A percentile compares a stretch with the other conserved stretches of the same genome.
phyloP scores from a whole-genome alignment of 75 land plant genomes.

The Pinus taeda region DNA sequence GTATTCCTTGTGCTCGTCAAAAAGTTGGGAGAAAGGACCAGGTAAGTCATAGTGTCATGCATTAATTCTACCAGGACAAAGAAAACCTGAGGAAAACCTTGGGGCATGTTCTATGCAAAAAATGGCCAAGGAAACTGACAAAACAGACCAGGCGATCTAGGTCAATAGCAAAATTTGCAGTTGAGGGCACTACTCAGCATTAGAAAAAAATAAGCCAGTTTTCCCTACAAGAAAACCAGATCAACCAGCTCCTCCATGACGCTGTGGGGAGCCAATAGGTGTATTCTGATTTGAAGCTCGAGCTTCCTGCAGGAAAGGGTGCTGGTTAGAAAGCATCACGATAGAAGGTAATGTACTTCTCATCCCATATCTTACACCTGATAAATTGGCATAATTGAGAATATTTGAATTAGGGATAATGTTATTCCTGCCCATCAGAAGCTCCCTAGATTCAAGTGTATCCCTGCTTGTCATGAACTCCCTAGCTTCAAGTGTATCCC shows the following conservation, averaged over 20 bases:
- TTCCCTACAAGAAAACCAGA: background rate
- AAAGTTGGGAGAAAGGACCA: slow-evolving; percentile 1
- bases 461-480: slow-evolving; percentile 11
- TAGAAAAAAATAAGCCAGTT: background rate
- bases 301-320: slow-evolving; percentile 37
- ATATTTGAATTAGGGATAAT: slow-evolving; percentile 9
- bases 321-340: slow-evolving; percentile 34
- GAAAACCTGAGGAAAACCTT: background rate
- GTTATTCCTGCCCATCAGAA: slow-evolving; percentile 7
- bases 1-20: background rate
- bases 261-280: slow-evolving; percentile 44
- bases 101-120: slow-evolving; percentile 6
- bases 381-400: slow-evolving; percentile 9
- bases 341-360: slow-evolving; percentile 29
- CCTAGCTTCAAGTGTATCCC: slow-evolving; percentile 27
- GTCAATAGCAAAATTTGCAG: slow-evolving; percentile 5
- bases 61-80: background rate
- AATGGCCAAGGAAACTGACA: slow-evolving; percentile 1
- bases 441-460: slow-evolving; percentile 12
- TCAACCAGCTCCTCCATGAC: slow-evolving; percentile 30
- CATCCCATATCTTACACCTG: slow-evolving; percentile 11
- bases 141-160: slow-evolving; percentile 2
- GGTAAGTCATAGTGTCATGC: background rate
- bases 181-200: background rate
- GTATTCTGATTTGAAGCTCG: slow-evolving; percentile 49